Conservation (phyloP, 1,284 basidiomycete genomes). For the Grifola frondosa region DNA sequence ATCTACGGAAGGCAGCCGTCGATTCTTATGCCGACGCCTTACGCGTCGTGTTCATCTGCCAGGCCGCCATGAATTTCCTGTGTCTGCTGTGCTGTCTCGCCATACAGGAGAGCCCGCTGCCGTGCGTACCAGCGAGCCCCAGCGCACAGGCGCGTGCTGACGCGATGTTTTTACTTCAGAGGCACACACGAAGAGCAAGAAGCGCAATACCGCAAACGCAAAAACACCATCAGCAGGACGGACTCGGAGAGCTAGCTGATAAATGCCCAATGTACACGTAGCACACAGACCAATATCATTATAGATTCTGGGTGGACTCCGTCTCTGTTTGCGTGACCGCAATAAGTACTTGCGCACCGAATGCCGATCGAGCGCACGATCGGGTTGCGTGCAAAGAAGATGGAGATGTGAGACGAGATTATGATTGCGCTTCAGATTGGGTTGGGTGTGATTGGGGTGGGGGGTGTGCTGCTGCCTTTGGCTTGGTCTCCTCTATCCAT, state of each 20-base stretch:
- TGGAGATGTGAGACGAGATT: neutral
- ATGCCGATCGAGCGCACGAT: too few relatives aligned
- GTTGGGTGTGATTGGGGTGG: conserved; percentile 3
- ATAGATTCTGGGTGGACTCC: too few relatives aligned
- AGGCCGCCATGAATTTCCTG: conserved; percentile 61
- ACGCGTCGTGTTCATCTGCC: conserved; percentile 83
- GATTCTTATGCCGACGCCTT: conserved; percentile 84
- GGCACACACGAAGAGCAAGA: conserved; percentile 65
- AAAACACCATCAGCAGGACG: conserved; percentile 24
- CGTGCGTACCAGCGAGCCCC: conserved; percentile 46
- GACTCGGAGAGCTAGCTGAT: conserved; percentile 15
- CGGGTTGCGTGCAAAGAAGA: too few relatives aligned
- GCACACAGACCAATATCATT: neutral
- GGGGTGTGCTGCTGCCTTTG: conserved; percentile 20
- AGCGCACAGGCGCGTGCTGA: conserved; percentile 7
- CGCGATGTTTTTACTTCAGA: conserved; percentile 33
- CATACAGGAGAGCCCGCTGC: conserved; percentile 73
- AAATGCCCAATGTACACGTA: conserved; percentile 2
- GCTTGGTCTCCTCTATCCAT: conserved; percentile 77
- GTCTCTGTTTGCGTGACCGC: too few relatives aligned
- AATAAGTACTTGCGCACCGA: too few relatives aligned
- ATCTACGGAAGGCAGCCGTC: conserved; percentile 66
- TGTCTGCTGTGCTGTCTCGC: conserved; percentile 65
- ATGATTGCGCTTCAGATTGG: conserved; percentile 67
- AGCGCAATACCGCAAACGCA: conserved; percentile 44